These are phyloP conservation scores for Gnetum montanum DNA, from an alignment of 75 land plant genomes.

Conservation along the genomic window DNA sequence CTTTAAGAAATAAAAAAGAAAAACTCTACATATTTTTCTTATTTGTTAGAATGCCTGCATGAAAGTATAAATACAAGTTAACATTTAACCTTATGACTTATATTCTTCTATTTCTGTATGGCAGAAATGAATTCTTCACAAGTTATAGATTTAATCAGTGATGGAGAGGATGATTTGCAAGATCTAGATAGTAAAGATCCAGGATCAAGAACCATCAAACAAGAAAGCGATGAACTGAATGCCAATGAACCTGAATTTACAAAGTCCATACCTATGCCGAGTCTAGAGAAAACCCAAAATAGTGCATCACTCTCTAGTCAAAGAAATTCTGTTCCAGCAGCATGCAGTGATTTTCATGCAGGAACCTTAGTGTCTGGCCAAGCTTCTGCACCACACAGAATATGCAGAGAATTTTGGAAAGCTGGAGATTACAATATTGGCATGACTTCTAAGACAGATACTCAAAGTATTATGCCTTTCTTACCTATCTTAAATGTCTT, in stretches of 20 bases:
- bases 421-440: slow-evolving; percentile 15
- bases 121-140: background rate
- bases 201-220: background rate
- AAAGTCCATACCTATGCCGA: background rate
- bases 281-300: background rate
- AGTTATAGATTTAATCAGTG: slow-evolving; percentile 9
- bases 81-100: too few relatives aligned
- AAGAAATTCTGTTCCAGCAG: background rate
- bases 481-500: background rate
- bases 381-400: background rate
- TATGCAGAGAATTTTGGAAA: slow-evolving; percentile 22
- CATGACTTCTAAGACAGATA: background rate
- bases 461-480: slow-evolving; percentile 1
- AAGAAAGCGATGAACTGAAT: background rate
- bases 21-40: too few relatives aligned
- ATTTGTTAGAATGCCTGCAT: too few relatives aligned
- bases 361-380: background rate
- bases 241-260: background rate
- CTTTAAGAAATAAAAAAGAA: too few relatives aligned
- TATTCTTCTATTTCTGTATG: background rate
- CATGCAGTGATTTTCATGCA: background rate
- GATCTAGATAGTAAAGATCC: background rate
- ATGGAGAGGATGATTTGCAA: slow-evolving; percentile 3
- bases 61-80: too few relatives aligned
- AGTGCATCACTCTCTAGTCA: background rate